Base-by-base conservation (phyloP, 768 basidiomycete genomes). In the Floccularia luteovirens region DNA sequence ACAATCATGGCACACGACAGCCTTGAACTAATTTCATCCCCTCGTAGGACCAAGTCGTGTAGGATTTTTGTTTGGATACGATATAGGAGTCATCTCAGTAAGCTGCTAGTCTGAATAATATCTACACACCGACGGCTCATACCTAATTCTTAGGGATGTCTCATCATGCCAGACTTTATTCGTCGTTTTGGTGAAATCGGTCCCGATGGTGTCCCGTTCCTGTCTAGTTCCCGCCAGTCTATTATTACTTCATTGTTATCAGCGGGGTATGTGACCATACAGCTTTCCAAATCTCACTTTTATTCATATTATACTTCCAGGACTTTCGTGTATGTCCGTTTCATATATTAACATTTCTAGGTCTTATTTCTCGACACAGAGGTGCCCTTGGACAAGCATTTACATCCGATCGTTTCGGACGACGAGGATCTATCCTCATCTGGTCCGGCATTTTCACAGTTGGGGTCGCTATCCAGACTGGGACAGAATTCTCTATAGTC, bases 121-220 rank as follows among this genome's bases (percentile, higher is more conserved):
- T 22, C 6, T 27, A 6, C 10, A 19, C 25, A 19, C 35, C 10
- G n/a, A 12, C 27, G n/a, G 39, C 38, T 44, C 14, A 13, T 45
- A 20, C 5, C 13, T 24, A 11, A n/a, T 12, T 27, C 33, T 6
- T 50, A 81, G 76, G 85, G 84, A 67, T 85, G 82, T 50, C 58
- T 88, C 23, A 85, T 87, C 43, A 86, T 86, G 81, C 74, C 74
- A 5, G 83, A 87, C 55, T 88, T 88, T 56, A 68, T 84, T 48
- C 48, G 61, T 38, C 74, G 82, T 10, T 87, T 88, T 51, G 85
- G 83, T 23, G 62, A 76, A 49, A 38, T 67, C 3, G 68, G 59
- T 35, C 49, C 50, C 2, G 49, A 74, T 44, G 82, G 81, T 3
- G 47, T 59, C 24, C 61, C 61, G 36, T 62, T 72, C 43, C 60